phyloP scores from a whole-genome alignment of 2,329 filamentous ascomycete genomes.

The Amauroascus verrucosus region DNA sequence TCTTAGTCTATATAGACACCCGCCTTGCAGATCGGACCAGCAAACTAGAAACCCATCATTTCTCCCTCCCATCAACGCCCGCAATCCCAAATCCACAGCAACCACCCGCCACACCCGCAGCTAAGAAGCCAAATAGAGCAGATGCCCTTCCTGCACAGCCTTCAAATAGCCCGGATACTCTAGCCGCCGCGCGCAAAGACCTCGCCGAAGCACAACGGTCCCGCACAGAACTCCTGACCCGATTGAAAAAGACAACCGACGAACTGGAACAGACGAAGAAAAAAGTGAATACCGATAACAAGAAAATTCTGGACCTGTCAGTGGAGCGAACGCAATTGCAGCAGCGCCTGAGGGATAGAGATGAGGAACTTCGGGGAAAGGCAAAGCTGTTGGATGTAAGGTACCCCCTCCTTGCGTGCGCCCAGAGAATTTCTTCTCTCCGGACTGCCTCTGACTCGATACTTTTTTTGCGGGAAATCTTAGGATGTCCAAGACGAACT shows the following conservation, averaged over 20 bases:
- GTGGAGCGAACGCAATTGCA: conserved; percentile 52
- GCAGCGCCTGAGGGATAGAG: conserved; percentile 63
- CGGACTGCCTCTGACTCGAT: neutral
- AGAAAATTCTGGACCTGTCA: conserved; percentile 52
- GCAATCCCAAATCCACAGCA: neutral
- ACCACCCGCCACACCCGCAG: conserved; percentile 37
- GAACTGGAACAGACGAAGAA: conserved; percentile 56
- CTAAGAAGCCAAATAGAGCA: conserved; percentile 22
- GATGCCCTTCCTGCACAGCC: conserved; percentile 9
- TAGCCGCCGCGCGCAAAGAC: conserved; percentile 47
- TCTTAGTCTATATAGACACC: conserved; percentile 42
- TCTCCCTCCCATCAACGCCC: neutral
- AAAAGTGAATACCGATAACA: conserved; percentile 50
- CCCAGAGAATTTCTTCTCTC: neutral
- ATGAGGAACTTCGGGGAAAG: conserved; percentile 78
- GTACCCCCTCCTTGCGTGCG: neutral
- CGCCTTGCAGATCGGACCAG: conserved; percentile 58
- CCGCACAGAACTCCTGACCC: conserved; percentile 55
- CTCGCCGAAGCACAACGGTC: conserved; percentile 67
- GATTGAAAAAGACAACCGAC: conserved; percentile 51
- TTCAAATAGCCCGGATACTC: conserved; percentile 22
- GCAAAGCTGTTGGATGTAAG: conserved; percentile 66
- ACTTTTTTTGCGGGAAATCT: neutral
- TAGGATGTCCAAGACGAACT: conserved; percentile 87
- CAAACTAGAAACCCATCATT: conserved; percentile 17